These are phyloP conservation scores for Rhodotorula kratochvilovae DNA, from an alignment of 768 basidiomycete genomes.

Conservation along the genomic window DNA sequence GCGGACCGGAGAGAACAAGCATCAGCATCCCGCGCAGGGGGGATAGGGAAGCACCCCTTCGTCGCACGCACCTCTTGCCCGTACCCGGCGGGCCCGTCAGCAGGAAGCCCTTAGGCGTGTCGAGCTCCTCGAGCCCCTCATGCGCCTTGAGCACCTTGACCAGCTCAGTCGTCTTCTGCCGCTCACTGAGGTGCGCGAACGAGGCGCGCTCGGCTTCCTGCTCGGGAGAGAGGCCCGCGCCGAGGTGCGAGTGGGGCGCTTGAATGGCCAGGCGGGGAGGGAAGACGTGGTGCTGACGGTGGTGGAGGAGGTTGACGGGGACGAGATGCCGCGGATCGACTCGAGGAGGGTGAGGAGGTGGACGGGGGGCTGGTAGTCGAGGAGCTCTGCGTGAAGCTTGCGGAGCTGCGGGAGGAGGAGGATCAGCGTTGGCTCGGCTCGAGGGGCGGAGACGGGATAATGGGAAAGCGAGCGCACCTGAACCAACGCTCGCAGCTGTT, in stretches of 20 bases:
- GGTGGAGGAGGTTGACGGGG: background rate
- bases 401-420: conserved; percentile 50
- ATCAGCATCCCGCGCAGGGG: no score
- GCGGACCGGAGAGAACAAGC: no score
- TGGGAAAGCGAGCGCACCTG: conserved; percentile 48
- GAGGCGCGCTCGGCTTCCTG: conserved; percentile 37
- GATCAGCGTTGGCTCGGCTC: background rate
- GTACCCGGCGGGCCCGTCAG: conserved; percentile 28
- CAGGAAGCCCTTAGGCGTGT: conserved; percentile 55
- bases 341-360: conserved; percentile 47
- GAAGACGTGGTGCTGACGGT: background rate
- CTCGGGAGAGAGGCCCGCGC: conserved; percentile 39
- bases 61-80: conserved; percentile 21
- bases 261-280: conserved; percentile 34
- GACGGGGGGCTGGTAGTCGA: conserved; percentile 56
- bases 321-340: conserved; percentile 29
- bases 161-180: conserved; percentile 45
- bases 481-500: conserved; percentile 57
- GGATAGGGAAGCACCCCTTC: no score
- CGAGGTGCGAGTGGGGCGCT: conserved; percentile 35
- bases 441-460: background rate
- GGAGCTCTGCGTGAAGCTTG: conserved; percentile 53
- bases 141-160: conserved; percentile 53
- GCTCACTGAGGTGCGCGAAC: conserved; percentile 17
- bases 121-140: conserved; percentile 55